phyloP scores from a whole-genome alignment of 2,329 filamentous ascomycete species.

The Raffaelea deltoideospora region DNA sequence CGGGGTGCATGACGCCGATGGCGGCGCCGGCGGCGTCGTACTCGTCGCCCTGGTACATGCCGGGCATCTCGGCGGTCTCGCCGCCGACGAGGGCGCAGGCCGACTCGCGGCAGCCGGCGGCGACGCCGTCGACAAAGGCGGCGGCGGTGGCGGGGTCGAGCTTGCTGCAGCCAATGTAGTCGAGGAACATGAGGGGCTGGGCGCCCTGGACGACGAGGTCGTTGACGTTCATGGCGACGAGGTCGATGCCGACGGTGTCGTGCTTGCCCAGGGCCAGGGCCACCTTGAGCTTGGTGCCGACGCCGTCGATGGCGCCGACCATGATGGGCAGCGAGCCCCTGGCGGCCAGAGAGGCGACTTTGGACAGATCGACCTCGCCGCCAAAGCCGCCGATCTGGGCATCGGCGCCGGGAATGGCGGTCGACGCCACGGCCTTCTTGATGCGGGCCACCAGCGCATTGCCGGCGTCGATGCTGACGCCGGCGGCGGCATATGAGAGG shows the following conservation, averaged over 20 bases:
- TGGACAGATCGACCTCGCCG: slow-evolving; percentile 64
- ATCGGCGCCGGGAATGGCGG: slow-evolving; percentile 72
- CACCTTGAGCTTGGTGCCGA: slow-evolving; percentile 94
- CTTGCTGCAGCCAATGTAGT: slow-evolving; percentile 91
- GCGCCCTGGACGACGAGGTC: slow-evolving; percentile 93
- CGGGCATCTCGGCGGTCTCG: slow-evolving; percentile 97
- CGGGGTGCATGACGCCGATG: slow-evolving; percentile 62
- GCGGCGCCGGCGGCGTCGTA: slow-evolving; percentile 90
- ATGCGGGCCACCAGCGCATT: slow-evolving; percentile 88
- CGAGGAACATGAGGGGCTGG: slow-evolving; percentile 88
- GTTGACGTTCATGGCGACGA: slow-evolving; percentile 99
- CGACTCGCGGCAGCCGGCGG: slow-evolving; percentile 69
- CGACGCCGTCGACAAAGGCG: slow-evolving; percentile 82
- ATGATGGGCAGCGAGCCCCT: slow-evolving; percentile 71
- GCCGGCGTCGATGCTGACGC: slow-evolving; percentile 86
- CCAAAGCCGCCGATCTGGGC: slow-evolving; percentile 93
- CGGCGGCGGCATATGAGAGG: slow-evolving; percentile 84
- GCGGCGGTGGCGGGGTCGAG: slow-evolving; percentile 65
- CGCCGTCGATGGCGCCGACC: slow-evolving; percentile 90
- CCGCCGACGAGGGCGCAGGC: slow-evolving; percentile 89
- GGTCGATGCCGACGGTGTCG: slow-evolving; percentile 87
- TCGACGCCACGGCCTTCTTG: slow-evolving; percentile 77
- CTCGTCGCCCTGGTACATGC: slow-evolving; percentile 75
- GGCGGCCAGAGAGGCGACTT: slow-evolving; percentile 51
- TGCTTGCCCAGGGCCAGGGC: slow-evolving; percentile 82